Percentiles rank a stretch among this genome's conserved stretches.
phyloP scores from a whole-genome alignment of 768 basidiomycete species.

The Psilocybe azurescens region DNA sequence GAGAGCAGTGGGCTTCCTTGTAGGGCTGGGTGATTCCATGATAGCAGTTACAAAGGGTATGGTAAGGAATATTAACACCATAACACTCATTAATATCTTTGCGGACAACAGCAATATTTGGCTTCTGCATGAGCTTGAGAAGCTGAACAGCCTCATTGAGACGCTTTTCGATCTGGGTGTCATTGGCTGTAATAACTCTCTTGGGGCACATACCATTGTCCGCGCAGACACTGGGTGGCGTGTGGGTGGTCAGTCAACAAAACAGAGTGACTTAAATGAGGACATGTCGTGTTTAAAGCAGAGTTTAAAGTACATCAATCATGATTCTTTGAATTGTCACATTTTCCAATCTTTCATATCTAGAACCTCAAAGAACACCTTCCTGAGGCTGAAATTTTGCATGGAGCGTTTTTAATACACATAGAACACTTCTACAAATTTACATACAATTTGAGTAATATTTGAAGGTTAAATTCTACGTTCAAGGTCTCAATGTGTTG shows the following conservation, averaged over 20 bases:
- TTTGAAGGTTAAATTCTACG: too few species aligned
- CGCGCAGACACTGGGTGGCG: too few species aligned
- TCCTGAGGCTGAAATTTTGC: too few species aligned
- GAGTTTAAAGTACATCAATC: neutral
- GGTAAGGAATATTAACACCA: neutral
- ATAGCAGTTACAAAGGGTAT: neutral
- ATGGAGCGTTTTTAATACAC: too few species aligned
- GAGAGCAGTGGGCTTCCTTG: neutral
- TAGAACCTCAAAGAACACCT: too few species aligned
- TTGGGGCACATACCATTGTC: too few species aligned
- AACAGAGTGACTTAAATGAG: neutral
- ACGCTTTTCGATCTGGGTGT: slow-evolving; percentile 1
- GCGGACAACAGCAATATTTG: neutral
- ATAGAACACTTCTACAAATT: too few species aligned
- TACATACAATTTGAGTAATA: too few species aligned
- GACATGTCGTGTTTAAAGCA: neutral
- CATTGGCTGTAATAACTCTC: slow-evolving; percentile 4
- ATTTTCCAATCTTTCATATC: too few species aligned
- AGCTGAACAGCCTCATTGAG: slow-evolving; percentile 7
- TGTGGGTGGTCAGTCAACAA: too few species aligned
- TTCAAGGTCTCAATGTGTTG: too few species aligned
- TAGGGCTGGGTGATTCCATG: neutral
- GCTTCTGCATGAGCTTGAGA: slow-evolving; percentile 2
- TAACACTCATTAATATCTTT: neutral
- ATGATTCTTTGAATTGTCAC: too few species aligned